These are phyloP conservation scores for Naegleria lovaniensis DNA, from an alignment of 208 protist genomes.

Conservation along the genomic window DNA sequence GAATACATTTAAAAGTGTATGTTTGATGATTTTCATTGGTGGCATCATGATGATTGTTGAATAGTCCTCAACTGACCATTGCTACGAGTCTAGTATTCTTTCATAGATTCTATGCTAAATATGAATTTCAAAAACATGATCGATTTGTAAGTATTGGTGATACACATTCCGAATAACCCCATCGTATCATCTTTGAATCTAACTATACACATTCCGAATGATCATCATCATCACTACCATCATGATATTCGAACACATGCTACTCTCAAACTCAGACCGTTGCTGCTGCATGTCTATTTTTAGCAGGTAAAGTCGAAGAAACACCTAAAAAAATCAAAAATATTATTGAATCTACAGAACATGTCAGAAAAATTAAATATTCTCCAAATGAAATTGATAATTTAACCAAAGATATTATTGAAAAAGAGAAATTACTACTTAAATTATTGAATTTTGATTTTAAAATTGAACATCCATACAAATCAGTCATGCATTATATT, in stretches of 20 bases:
- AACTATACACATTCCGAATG: too few species aligned
- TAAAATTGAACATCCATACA: conserved; percentile 55
- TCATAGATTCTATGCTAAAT: conserved; percentile 59
- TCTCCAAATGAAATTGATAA: conserved; percentile 30
- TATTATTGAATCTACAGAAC: conserved; percentile 44
- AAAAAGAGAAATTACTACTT: conserved; percentile 50
- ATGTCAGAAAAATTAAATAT: conserved; percentile 36
- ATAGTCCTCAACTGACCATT: conserved; percentile 56
- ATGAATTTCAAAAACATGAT: conserved; percentile 53
- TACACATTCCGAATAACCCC: not conserved
- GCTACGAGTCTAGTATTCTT: conserved; percentile 63
- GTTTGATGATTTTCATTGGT: too few species aligned
- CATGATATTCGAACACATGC: too few species aligned
- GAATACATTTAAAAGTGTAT: not conserved
- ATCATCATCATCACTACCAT: too few species aligned
- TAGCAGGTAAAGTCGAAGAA: conserved; percentile 69
- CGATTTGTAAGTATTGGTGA: conserved; percentile 40
- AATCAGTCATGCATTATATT: conserved; percentile 39
- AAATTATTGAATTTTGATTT: conserved; percentile 58
- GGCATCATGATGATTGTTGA: too few species aligned
- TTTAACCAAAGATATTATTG: conserved; percentile 46
- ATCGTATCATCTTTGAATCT: too few species aligned
- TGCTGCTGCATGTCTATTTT: conserved; percentile 56
- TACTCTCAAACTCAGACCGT: conserved; percentile 40
- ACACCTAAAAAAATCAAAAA: conserved; percentile 58